These are phyloP conservation scores for Fistulina hepatica DNA, from an alignment of 1,284 basidiomycete species.

Conservation along the genomic window DNA sequence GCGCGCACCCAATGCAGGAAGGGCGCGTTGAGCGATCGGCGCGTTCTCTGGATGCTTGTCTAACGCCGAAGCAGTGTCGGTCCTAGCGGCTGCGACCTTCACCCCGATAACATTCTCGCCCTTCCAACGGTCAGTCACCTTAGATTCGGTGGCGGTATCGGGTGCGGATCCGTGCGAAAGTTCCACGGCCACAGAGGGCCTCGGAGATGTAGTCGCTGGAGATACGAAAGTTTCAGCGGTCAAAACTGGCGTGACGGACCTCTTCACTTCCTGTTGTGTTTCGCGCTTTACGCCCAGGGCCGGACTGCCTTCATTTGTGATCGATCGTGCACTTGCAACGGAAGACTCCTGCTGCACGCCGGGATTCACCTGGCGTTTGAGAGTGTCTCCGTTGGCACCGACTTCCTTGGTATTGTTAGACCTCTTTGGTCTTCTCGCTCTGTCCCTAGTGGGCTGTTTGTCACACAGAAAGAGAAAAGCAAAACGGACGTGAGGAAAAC, in stretches of 20 bases:
- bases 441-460: slow-evolving; percentile 56
- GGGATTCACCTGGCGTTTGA: no score
- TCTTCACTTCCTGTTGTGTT: no score
- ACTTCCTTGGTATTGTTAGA: no score
- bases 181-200: not conserved
- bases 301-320: no score
- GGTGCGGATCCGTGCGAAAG: not conserved
- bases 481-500: slow-evolving; percentile 17
- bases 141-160: not conserved
- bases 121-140: slow-evolving; percentile 20
- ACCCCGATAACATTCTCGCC: slow-evolving; percentile 18
- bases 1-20: slow-evolving; percentile 26
- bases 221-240: no score
- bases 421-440: slow-evolving; percentile 54
- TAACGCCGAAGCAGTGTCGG: not conserved
- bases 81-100: slow-evolving; percentile 1
- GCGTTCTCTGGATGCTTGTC: slow-evolving; percentile 4
- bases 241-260: no score
- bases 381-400: no score
- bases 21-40: slow-evolving; percentile 25
- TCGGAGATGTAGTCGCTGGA: not conserved
- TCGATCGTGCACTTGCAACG: no score
- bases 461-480: slow-evolving; percentile 15
- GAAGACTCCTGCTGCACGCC: no score
- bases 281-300: no score